Evolutionary conservation across 805 yeast species (phyloP).

Genomic region (Dipodascopsis tothii): DNA sequence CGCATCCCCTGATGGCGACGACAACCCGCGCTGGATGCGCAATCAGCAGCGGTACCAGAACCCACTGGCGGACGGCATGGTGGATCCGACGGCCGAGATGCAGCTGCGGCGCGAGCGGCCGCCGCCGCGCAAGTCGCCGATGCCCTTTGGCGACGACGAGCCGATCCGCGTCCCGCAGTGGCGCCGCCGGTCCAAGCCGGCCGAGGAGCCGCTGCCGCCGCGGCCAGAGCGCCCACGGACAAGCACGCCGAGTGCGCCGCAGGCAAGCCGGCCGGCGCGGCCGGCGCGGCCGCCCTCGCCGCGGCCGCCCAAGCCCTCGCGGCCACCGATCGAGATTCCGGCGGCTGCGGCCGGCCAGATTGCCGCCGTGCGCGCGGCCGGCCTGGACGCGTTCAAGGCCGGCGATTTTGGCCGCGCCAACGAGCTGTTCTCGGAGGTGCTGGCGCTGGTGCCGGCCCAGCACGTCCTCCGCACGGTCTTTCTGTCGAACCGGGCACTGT

Average conservation of each 20-base stretch:
- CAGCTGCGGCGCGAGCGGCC: not conserved
- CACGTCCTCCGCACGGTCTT: constrained; percentile 65
- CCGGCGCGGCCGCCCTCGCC: constrained; percentile 16
- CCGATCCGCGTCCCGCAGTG: constrained; percentile 10
- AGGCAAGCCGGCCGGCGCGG: constrained; percentile 20
- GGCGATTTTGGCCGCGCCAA: constrained; percentile 76
- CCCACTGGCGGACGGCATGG: no score
- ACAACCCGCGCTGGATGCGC: constrained; percentile 20
- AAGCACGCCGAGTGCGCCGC: constrained; percentile 5
- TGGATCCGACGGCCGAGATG: not conserved
- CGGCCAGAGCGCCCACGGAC: constrained; percentile 19
- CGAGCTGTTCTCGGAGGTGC: constrained; percentile 48
- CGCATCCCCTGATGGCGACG: no score
- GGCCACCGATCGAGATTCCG: constrained; percentile 26
- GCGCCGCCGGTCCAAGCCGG: not conserved
- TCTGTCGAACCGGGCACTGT: constrained; percentile 66
- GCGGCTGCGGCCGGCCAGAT: constrained; percentile 31
- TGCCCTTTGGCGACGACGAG: not conserved
- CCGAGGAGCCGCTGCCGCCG: constrained; percentile 5
- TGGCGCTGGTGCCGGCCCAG: constrained; percentile 50
- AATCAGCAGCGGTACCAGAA: constrained; percentile 8
- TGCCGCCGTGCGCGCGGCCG: constrained; percentile 36
- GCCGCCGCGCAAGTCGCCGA: not conserved
- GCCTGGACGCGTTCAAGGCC: constrained; percentile 56
- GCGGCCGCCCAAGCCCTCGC: constrained; percentile 15